These are phyloP conservation scores for Crithidia sp. DNA, from an alignment of 208 protist genomes.

Conservation along the genomic window DNA sequence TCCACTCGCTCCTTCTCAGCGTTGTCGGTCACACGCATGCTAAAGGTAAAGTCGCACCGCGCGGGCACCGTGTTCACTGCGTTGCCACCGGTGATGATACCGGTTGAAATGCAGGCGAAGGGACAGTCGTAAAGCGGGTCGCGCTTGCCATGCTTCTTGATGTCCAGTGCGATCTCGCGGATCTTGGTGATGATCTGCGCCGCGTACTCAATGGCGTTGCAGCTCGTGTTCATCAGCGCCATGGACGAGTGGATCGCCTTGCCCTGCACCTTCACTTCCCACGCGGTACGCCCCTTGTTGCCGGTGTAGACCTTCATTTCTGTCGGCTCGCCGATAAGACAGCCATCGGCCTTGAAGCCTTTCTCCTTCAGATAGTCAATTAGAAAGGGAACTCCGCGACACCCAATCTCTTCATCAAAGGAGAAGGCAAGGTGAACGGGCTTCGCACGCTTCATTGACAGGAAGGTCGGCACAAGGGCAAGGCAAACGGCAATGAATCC, in stretches of 20 bases:
- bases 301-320: conserved; percentile 35
- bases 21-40: conserved; percentile 33
- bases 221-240: conserved; percentile 49
- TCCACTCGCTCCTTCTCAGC: conserved; percentile 17
- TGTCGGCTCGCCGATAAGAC: conserved; percentile 14
- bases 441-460: conserved; percentile 49
- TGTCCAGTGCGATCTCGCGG: conserved; percentile 31
- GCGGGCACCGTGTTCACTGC: conserved; percentile 56
- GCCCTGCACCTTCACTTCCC: conserved; percentile 38
- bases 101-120: conserved; percentile 33
- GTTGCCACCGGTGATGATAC: conserved; percentile 47
- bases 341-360: conserved; percentile 36
- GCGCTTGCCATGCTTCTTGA: conserved; percentile 29
- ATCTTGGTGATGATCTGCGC: conserved; percentile 51
- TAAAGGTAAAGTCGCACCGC: conserved; percentile 43
- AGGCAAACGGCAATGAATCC: conserved; percentile 57
- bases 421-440: conserved; percentile 57
- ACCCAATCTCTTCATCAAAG: conserved; percentile 59
- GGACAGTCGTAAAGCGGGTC: conserved; percentile 31
- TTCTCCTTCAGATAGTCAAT: conserved; percentile 39
- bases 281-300: conserved; percentile 40
- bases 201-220: conserved; percentile 50
- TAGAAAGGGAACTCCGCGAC: conserved; percentile 36
- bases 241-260: conserved; percentile 59
- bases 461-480: conserved; percentile 39